A percentile compares a stretch with the other conserved stretches of the same genome.
These are phyloP conservation scores for Marsdenia floribunda DNA, from an alignment of 257 asterid genomes.

Conservation along the genomic window DNA sequence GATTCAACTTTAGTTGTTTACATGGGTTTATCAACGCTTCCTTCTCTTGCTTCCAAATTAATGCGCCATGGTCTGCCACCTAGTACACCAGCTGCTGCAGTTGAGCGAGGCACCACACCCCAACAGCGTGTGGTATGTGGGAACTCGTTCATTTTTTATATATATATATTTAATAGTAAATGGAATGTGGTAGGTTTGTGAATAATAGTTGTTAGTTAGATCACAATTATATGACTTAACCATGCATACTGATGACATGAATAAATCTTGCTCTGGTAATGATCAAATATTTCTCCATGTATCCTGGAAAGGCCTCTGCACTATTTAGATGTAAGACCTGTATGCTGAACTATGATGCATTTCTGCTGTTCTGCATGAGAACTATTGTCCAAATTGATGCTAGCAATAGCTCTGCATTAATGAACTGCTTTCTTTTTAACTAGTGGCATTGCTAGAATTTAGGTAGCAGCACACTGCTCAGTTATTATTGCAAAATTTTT, in stretches of 20 bases:
- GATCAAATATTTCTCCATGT: neutral
- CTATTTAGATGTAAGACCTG: neutral
- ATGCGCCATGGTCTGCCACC: slow-evolving; percentile 75
- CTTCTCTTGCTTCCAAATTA: slow-evolving; percentile 74
- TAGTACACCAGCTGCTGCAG: slow-evolving; percentile 84
- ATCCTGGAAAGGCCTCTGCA: neutral
- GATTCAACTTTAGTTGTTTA: slow-evolving; percentile 85
- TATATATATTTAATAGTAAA: no score
- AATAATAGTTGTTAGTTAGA: neutral
- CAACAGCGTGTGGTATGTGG: slow-evolving; percentile 65
- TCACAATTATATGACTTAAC: neutral
- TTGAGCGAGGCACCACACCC: slow-evolving; percentile 96
- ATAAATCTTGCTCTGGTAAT: neutral
- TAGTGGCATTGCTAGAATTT: no score
- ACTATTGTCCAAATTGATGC: no score
- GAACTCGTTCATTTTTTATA: slow-evolving; percentile 1
- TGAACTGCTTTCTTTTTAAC: no score
- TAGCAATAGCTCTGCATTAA: no score
- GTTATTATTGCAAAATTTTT: no score
- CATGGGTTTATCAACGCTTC: slow-evolving; percentile 93
- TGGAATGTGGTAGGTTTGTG: neutral
- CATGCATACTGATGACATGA: neutral
- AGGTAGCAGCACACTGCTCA: no score
- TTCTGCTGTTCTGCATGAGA: no score
- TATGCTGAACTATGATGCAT: neutral